These are phyloP conservation scores for Cytospora paraplurivora DNA, from an alignment of 2,329 filamentous ascomycete species.

Conservation along the genomic window DNA sequence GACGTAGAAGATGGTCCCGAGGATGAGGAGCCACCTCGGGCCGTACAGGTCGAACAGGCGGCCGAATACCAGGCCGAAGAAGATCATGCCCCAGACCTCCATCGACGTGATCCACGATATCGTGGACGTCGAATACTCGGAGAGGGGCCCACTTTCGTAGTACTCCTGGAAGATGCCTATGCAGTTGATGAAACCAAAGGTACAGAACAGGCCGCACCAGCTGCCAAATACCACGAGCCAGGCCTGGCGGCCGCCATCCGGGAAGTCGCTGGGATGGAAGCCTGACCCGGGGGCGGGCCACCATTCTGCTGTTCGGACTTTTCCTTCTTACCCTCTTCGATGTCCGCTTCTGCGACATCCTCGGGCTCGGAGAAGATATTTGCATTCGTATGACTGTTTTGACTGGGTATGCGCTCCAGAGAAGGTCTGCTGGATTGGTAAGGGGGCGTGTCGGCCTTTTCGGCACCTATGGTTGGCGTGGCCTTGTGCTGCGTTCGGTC, in stretches of 20 bases:
- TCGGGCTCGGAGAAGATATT: constrained; percentile 39
- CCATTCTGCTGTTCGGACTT: constrained; percentile 27
- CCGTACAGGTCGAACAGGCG: constrained; percentile 59
- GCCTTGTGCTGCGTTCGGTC: neutral
- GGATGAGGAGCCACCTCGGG: constrained; percentile 54
- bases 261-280: constrained; percentile 48
- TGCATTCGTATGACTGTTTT: constrained; percentile 39
- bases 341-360: constrained; percentile 37
- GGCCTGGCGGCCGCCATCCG: constrained; percentile 54
- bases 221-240: constrained; percentile 51
- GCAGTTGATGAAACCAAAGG: constrained; percentile 45
- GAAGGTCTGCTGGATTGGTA: constrained; percentile 26
- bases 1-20: constrained; percentile 55
- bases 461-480: neutral
- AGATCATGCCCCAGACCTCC: constrained; percentile 48
- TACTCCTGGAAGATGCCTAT: constrained; percentile 60
- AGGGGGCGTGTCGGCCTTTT: constrained; percentile 13
- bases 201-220: constrained; percentile 42
- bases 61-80: constrained; percentile 49
- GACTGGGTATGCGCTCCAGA: constrained; percentile 37
- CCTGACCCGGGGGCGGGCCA: constrained; percentile 32
- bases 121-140: constrained; percentile 49
- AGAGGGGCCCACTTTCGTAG: constrained; percentile 52
- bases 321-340: constrained; percentile 37
- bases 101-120: constrained; percentile 61